Evolutionary conservation across 2,329 filamentous ascomycete species (phyloP), one percentile per base, ranked within the genome.

Genomic region (Alternaria infectoria): DNA sequence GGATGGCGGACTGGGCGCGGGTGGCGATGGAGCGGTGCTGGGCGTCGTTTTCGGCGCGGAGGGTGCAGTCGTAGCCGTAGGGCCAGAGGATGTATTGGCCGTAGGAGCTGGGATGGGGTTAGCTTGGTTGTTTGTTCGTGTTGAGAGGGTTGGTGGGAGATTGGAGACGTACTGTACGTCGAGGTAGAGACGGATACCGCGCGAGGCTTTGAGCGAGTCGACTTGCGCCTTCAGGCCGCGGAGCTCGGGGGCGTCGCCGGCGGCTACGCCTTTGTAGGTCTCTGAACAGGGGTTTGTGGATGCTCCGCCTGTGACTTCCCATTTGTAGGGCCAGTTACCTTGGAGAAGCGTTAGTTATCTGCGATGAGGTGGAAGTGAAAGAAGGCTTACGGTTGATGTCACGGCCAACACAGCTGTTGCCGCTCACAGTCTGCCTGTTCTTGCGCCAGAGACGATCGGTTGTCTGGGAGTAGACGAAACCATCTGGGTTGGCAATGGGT

Each of bases 151-250:
- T 32, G 21, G 23, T n/a, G 7, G 26, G 19, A 21, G 5, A 4
- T 15, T 23, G 13, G 6, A 12, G 11, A 88, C 90, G 1, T 86
- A 85, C 78, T 91, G 89, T 72, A 86, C 86, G 77, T 91, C 89
- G 40, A 91, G 85, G 73, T 86, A 91, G 2, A 89, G 81, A 65
- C 86, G 84, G 51, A 90, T 81, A 3, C 86, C 86, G 49, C 83
- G 80, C 1, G 74, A 71, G 6, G 74, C 74, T 7, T 79, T 78
- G 23, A 88, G 74, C 17, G 64, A 44, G 47, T 75, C 69, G 21
- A 78, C 69, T 49, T 85, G 83, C 2, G 81, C 76, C 4, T 80
- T 79, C 7, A 90, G 77, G 19, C 70, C 78, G 10, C 67, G 66
- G 60, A 73, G 75, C 67, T 80, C 78, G 15, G 79, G 75, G 5